A percentile compares a stretch with the other conserved stretches of the same genome.
Conservation (phyloP, 768 basidiomycete species). For the Russula vinacea region DNA sequence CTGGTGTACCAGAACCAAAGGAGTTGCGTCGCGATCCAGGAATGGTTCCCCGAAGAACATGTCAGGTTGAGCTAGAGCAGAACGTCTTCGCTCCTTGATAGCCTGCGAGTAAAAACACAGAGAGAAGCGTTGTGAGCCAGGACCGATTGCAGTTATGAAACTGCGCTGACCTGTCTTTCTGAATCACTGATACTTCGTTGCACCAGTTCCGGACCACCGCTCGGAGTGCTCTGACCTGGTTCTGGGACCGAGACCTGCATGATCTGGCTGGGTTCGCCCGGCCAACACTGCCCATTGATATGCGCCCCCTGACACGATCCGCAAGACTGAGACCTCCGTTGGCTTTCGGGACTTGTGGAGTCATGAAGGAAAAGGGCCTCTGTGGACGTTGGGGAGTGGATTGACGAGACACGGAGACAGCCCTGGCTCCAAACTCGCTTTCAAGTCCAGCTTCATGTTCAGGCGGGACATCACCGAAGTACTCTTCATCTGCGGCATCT, state of each 20-base stretch:
- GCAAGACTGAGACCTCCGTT: conserved; percentile 17
- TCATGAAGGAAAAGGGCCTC: conserved; percentile 50
- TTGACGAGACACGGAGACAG: conserved; percentile 20
- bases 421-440: conserved; percentile 1
- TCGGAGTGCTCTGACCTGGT: background rate
- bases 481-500: conserved; percentile 28
- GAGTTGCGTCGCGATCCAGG: conserved; percentile 48
- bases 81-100: conserved; percentile 60
- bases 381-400: conserved; percentile 34
- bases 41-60: conserved; percentile 50
- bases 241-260: conserved; percentile 54
- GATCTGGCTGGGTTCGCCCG: conserved; percentile 49
- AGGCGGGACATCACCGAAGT: conserved; percentile 20
- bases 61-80: conserved; percentile 50
- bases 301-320: conserved; percentile 27
- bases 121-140: background rate
- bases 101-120: conserved; percentile 40
- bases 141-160: background rate
- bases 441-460: conserved; percentile 21
- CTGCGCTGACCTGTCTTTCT: conserved; percentile 16
- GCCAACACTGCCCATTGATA: conserved; percentile 32
- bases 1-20: conserved; percentile 29
- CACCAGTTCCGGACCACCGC: background rate
- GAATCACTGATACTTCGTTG: conserved; percentile 12
- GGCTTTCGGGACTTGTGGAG: conserved; percentile 46